Evolutionary conservation across 2,329 filamentous ascomycete genomes (phyloP), one percentile per base, ranked within the genome.

Genomic region (Neonectria neomacrospora): DNA sequence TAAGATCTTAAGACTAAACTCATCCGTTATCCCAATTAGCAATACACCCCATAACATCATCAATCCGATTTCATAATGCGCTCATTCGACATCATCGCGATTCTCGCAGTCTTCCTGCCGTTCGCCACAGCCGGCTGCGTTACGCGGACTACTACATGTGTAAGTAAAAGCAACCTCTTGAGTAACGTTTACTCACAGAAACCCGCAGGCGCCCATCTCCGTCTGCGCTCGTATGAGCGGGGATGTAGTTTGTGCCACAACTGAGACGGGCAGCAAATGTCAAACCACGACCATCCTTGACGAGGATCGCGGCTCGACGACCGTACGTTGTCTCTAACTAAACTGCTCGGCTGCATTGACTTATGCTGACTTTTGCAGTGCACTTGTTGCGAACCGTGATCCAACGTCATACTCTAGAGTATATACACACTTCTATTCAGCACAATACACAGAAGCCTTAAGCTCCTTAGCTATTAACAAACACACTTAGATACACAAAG

Each of bases 221-320:
- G 79, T 91, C 56, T 97, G 97, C 86, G 97, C 96, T 78, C n/a
- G 28, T 7, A 96, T 95, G 78, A 88, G 93, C 75, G 85, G 88
- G 67, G 85, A 86, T 72, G 95, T 94, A 76, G 86, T 85, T 66
- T 52, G 50, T 39, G 20, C 32, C 30, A 39, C 50, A 23, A 52
- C 30, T 4, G 50, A 52, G 50, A 23, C 20, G 12, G n/a, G 32
- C 22, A 52, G 50, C 50, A 4, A 8, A 23, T 52, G 50, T 20
- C 18, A 37, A 37, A 52, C 30, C 11, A 5, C 48, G 14, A 3
- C 7, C 18, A 16, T 39, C 3, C 18, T 18, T 28, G 16, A 52
- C 3, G n/a, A 2, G 2, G 30, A 52, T 23, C 20, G 23, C 26
- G 48, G 48, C 12, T 37, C 6, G n/a, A 23, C 18, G 18, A 37